Conservation (phyloP, 2,329 filamentous ascomycete species). For the Huntiella bhutanensis region DNA sequence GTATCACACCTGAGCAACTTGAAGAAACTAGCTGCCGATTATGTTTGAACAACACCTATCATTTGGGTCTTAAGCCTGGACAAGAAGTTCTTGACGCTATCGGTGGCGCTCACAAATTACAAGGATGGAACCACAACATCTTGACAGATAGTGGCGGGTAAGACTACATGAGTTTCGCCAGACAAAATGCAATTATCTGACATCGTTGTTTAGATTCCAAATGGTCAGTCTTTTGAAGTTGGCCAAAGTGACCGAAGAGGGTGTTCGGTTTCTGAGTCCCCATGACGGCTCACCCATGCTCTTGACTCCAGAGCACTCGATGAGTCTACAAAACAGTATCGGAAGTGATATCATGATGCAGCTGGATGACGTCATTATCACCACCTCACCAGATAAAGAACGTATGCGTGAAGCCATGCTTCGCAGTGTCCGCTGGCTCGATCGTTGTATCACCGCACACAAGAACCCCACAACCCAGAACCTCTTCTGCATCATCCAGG, state of each 20-base stretch:
- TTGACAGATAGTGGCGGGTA: conserved; percentile 64
- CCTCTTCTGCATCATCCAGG: conserved; percentile 96
- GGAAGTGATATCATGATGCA: conserved; percentile 99
- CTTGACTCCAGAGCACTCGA: conserved; percentile 91
- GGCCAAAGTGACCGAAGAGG: conserved; percentile 85
- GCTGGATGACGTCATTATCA: conserved; percentile 92
- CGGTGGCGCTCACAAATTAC: conserved; percentile 82
- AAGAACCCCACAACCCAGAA: conserved; percentile 69
- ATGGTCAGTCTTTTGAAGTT: conserved; percentile 95
- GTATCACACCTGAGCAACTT: conserved; percentile 78
- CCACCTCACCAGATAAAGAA: conserved; percentile 71
- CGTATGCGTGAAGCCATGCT: conserved; percentile 93
- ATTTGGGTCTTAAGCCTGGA: conserved; percentile 84
- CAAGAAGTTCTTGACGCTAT: conserved; percentile 73
- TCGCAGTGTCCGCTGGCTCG: conserved; percentile 84
- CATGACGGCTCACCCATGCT: conserved; percentile 94
- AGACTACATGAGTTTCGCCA: conserved; percentile 12
- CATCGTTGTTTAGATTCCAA: conserved; percentile 54
- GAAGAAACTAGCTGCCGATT: conserved; percentile 76
- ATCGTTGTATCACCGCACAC: conserved; percentile 84
- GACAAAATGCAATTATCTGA: neutral
- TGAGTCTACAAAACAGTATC: conserved; percentile 87
- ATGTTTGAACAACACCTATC: conserved; percentile 96
- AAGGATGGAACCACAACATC: conserved; percentile 91
- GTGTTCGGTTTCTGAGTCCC: conserved; percentile 86